phyloP scores from a whole-genome alignment of 75 land plant genomes.

The Azolla pinnata region DNA sequence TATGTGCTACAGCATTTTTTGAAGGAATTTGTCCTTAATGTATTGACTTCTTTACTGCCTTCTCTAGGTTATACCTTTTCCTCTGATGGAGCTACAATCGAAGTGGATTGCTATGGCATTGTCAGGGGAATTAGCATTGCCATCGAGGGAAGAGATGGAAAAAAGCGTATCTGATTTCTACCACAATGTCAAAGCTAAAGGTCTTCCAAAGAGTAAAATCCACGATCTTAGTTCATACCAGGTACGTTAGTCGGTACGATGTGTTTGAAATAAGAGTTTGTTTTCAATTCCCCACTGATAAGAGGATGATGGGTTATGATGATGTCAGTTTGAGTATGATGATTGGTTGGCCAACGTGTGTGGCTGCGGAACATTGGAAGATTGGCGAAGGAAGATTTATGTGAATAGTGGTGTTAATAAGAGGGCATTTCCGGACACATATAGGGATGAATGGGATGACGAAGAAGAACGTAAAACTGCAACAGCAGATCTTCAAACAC shows the following conservation, averaged over 20 bases:
- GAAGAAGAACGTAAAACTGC: constrained; percentile 43
- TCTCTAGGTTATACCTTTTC: constrained; percentile 40
- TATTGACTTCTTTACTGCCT: too few relatives aligned
- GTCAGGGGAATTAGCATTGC: constrained; percentile 46
- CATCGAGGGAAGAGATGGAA: constrained; percentile 63
- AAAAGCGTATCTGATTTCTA: constrained; percentile 39
- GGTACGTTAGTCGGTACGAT: constrained; percentile 5
- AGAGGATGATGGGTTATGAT: background rate
- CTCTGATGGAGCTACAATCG: constrained; percentile 42
- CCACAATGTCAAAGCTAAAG: constrained; percentile 29
- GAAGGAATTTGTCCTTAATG: too few relatives aligned
- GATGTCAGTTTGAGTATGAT: constrained; percentile 51
- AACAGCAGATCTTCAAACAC: constrained; percentile 23
- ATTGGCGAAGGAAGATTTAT: constrained; percentile 60
- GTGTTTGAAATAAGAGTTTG: background rate
- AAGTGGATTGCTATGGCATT: constrained; percentile 68
- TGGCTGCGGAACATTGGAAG: constrained; percentile 34
- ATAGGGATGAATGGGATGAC: constrained; percentile 76
- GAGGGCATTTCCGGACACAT: constrained; percentile 30
- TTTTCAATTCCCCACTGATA: background rate
- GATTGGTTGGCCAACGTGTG: constrained; percentile 68
- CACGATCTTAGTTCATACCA: constrained; percentile 33
- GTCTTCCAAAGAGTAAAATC: constrained; percentile 39
- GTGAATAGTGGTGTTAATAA: constrained; percentile 16
- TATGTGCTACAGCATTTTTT: too few relatives aligned